Percentiles rank a stretch among this genome's conserved stretches.
These are phyloP conservation scores for Epichloe gansuensis DNA, from an alignment of 2,329 filamentous ascomycete species.

Conservation along the genomic window DNA sequence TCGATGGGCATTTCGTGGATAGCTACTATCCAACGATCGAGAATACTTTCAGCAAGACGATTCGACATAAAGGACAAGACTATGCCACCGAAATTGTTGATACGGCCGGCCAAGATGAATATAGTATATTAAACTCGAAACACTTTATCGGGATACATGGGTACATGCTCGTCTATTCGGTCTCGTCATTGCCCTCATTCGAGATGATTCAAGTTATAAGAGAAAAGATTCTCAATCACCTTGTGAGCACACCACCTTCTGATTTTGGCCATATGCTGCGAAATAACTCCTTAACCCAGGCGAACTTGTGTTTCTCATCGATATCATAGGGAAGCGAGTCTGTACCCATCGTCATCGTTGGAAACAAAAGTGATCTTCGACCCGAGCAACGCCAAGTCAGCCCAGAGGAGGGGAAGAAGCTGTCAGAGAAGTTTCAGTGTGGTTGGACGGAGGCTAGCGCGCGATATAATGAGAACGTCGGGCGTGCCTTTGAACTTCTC, in stretches of 20 bases:
- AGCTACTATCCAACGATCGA: slow-evolving; percentile 99
- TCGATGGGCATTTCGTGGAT: slow-evolving; percentile 96
- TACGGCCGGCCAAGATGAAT: slow-evolving; percentile 97
- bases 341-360: slow-evolving; percentile 87
- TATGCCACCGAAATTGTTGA: slow-evolving; percentile 96
- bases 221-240: slow-evolving; percentile 93
- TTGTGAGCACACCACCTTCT: slow-evolving; percentile 45
- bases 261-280: background rate
- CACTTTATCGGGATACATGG: slow-evolving; percentile 99
- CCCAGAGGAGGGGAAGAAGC: slow-evolving; percentile 68
- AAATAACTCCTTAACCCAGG: background rate
- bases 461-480: slow-evolving; percentile 86
- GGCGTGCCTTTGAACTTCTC: slow-evolving; percentile 84
- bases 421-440: slow-evolving; percentile 79
- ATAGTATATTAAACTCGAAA: slow-evolving; percentile 95
- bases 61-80: slow-evolving; percentile 85
- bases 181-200: slow-evolving; percentile 83
- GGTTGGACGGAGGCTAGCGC: slow-evolving; percentile 93
- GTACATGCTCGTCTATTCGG: slow-evolving; percentile 98
- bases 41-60: slow-evolving; percentile 95
- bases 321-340: slow-evolving; percentile 64
- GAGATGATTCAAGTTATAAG: slow-evolving; percentile 95
- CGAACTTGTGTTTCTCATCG: background rate
- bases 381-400: slow-evolving; percentile 88
- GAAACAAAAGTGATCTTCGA: slow-evolving; percentile 91